Base-by-base conservation (phyloP, 2,329 filamentous ascomycete genomes). In the Stachybotrys echinatus region DNA sequence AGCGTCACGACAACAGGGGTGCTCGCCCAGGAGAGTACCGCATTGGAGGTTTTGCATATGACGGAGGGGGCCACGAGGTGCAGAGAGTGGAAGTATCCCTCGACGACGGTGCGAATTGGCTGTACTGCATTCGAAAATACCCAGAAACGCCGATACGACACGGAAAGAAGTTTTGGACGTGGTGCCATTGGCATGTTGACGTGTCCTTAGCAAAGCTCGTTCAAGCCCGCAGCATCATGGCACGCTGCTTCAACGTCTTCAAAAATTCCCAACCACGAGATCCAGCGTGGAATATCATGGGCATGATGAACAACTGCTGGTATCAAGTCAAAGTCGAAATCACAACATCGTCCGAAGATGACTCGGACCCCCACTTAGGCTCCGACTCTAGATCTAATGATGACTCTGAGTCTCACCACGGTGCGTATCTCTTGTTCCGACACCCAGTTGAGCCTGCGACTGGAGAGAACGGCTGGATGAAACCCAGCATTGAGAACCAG, bases 281-380 rank as follows among this genome's bases (percentile, higher is more conserved):
- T 19, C 65, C 67, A 4, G 62, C 59, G 5, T 79, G 75, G 75
- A 79, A 77, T 51, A 64, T 74, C 1, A 68, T 74, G 70, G 75
- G 63, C 8, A 77, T 79, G 74, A 78, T 80, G 75, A 80, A 79
- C 58, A 79, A 79, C 42, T 71, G 70, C 52, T 75, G 71, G 71
- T 78, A 78, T 52, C 52, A 60, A 2, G 70, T 79, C 14, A 70
- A 68, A 43, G 59, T 68, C 0, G 67, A 73, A 34, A 66, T 73
- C 4, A 49, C 27, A 12, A 12, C 27, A 12, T 12, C 27, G 12
- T 12, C 61, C 0, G 59, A 66, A 17, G 56, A 69, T 2, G 60
- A 63, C 5, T 51, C 51, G 10, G 60, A 65, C 1, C 12, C 27
- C 12, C 7, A 12, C 12, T 12, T 31, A 31, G 27, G 27, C 6